phyloP scores from a whole-genome alignment of 345 rosid genomes.

The Euclidium syriacum region DNA sequence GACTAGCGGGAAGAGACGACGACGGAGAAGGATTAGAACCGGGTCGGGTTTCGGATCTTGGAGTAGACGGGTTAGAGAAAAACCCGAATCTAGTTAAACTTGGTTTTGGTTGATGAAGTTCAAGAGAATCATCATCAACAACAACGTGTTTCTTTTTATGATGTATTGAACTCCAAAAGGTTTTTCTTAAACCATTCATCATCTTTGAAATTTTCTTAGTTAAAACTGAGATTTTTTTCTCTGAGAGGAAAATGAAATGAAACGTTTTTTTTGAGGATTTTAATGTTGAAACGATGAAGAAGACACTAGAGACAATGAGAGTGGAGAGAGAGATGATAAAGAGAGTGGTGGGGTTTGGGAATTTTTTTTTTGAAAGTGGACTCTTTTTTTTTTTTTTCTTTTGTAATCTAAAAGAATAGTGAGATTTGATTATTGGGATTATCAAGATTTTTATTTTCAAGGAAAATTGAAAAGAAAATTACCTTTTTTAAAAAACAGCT shows the following conservation, averaged over 20 bases:
- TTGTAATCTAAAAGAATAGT: not conserved
- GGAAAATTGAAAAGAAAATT: not conserved
- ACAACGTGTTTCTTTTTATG: conserved; percentile 47
- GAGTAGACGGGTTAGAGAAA: conserved; percentile 83
- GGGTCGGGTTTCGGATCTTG: conserved; percentile 48
- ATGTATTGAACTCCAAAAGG: conserved; percentile 70
- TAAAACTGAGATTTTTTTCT: not conserved
- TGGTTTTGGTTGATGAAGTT: conserved; percentile 35
- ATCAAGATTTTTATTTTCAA: conserved; percentile 8
- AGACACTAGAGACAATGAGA: conserved; percentile 10
- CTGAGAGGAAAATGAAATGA: not conserved
- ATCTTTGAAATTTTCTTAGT: conserved; percentile 24
- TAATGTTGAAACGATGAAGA: not conserved
- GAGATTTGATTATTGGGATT: conserved; percentile 25
- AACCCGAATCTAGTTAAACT: conserved; percentile 58
- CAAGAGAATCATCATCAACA: conserved; percentile 6
- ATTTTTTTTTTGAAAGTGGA: not conserved
- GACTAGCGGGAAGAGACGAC: conserved; percentile 52
- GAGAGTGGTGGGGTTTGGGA: conserved; percentile 32
- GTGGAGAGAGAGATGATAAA: conserved; percentile 4
- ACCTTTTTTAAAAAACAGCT: not conserved
- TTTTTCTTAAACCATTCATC: conserved; percentile 81
- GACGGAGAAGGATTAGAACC: conserved; percentile 38
- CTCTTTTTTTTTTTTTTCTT: not conserved
- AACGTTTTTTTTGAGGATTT: not conserved